Percentiles rank a stretch among this genome's conserved stretches.
These are phyloP conservation scores for Lenwebbia sp. DNA, from an alignment of 345 rosid species.

Conservation along the genomic window DNA sequence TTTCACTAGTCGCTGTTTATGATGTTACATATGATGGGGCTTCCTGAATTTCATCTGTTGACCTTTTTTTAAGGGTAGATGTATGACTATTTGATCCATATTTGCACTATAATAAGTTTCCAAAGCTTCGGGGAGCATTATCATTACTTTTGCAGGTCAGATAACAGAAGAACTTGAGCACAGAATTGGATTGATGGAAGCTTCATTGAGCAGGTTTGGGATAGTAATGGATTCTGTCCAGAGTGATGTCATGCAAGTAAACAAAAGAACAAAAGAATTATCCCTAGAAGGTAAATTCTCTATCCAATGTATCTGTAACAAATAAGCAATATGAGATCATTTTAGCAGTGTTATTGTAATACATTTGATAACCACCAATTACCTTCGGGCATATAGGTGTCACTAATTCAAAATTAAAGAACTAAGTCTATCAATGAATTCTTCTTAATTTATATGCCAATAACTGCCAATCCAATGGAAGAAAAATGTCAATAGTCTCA, in stretches of 20 bases:
- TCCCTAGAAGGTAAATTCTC: slow-evolving; percentile 52
- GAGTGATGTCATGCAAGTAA: slow-evolving; percentile 75
- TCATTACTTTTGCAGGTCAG: slow-evolving; percentile 37
- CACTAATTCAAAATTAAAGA: neutral
- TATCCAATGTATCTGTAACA: neutral
- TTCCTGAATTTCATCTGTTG: neutral
- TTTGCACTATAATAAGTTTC: neutral
- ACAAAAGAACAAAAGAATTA: slow-evolving; percentile 68
- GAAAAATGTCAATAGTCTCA: neutral
- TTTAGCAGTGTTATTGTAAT: neutral
- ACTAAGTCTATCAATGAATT: neutral
- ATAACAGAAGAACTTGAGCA: slow-evolving; percentile 61
- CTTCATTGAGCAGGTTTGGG: slow-evolving; percentile 64
- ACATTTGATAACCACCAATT: neutral
- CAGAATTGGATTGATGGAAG: slow-evolving; percentile 59
- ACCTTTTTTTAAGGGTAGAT: neutral
- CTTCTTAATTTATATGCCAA: neutral
- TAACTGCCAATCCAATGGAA: neutral
- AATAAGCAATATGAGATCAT: neutral
- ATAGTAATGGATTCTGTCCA: slow-evolving; percentile 78
- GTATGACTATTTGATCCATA: neutral
- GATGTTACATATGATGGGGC: neutral
- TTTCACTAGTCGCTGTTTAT: neutral
- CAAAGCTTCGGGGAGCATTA: neutral
- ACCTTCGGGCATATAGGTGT: neutral